Evolutionary conservation across 2,329 filamentous ascomycete genomes (phyloP), one percentile per base, ranked within the genome.

Genomic region (Hymenoscyphus repandus): DNA sequence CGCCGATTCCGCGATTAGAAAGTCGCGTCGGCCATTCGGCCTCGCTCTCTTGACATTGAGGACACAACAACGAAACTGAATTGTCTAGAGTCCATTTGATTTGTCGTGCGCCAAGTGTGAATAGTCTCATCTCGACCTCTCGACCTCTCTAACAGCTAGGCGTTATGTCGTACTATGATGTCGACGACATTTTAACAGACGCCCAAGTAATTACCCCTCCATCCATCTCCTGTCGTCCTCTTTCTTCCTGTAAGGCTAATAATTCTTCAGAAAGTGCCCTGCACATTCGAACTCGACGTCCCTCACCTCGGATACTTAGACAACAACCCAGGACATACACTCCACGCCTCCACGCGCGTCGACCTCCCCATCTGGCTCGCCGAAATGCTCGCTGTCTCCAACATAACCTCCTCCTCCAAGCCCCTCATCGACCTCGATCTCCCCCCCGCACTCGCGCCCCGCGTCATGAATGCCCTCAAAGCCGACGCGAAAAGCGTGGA

Each of bases 361-460:
- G 80, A 86, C 55, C 82, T 97, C 1, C 93, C 93, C 1, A 78
- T 97, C 58, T 99, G 93, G 93, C 83, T 99, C 11, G 90, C 87
- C 59, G 89, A 96, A 69, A 92, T 96, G 80, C 86, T 99, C 47
- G 88, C 89, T 30, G 79, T 95, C 40, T 83, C 80, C 56, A 34
- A 30, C 36, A 27, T 27, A 27, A 27, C 22, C 22, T 27, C 48
- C 41, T 61, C 58, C 50, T 64, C 70, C 51, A 73, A 70, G 45
- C 80, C 86, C 6, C 81, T 90, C 20, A 79, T 93, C 3, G 87
- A 86, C 0, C 80, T 97, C 53, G 90, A 93, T 65, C 80, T 95
- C 6, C 92, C 93, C 1, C 69, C 80, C 0, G 85, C 88, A 3
- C 80, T 97, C 1, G 84, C 86, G 5, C 79, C 83, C 54, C 82